phyloP scores from a whole-genome alignment of 495 filamentous ascomycete genomes.

The Trypethelium eluteriae region DNA sequence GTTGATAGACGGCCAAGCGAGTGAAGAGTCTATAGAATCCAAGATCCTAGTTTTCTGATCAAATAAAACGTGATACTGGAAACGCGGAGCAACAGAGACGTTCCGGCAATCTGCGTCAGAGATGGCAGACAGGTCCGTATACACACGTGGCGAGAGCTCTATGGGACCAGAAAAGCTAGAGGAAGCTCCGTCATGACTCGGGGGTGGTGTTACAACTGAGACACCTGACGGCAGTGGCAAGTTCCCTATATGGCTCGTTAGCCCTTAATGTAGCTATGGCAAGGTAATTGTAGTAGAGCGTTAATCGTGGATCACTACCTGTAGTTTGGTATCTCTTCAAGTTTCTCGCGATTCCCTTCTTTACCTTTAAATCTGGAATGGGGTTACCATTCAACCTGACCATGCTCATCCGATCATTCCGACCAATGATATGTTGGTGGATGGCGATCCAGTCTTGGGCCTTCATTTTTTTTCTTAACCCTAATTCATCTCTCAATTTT shows the following conservation, averaged over 20 bases:
- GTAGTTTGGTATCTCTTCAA: background rate
- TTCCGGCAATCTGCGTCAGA: background rate
- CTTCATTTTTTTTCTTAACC: background rate
- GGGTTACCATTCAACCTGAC: background rate
- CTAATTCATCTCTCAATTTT: background rate
- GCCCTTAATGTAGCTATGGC: background rate
- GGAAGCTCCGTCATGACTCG: background rate
- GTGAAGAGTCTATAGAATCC: background rate
- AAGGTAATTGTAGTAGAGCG: background rate
- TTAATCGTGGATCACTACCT: background rate
- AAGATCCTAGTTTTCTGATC: background rate
- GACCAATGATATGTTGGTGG: background rate
- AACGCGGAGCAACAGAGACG: background rate
- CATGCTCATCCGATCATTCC: background rate
- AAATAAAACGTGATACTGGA: background rate
- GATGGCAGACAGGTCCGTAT: background rate
- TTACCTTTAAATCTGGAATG: background rate
- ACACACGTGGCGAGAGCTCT: background rate
- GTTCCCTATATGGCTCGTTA: background rate
- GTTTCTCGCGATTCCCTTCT: constrained; percentile 2
- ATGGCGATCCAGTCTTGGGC: background rate
- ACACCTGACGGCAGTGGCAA: constrained; percentile 3
- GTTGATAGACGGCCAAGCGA: background rate
- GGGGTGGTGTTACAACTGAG: background rate
- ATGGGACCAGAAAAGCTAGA: background rate